These are phyloP conservation scores for Meredithiella fracta DNA, from an alignment of 2,329 filamentous ascomycete genomes.

Conservation along the genomic window DNA sequence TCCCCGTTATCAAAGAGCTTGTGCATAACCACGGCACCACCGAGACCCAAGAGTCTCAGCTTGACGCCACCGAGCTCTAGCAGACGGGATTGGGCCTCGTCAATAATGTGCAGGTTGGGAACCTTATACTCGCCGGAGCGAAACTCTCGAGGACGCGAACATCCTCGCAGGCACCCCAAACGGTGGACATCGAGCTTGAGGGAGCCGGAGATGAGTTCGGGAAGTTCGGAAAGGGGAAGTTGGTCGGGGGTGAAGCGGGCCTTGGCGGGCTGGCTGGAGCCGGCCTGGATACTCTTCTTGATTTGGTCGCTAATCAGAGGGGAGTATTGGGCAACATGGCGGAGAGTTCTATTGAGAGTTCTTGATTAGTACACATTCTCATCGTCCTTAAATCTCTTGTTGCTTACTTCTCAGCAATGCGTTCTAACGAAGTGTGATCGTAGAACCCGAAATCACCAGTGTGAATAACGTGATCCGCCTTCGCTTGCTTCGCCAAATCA, in stretches of 20 bases:
- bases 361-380: background rate
- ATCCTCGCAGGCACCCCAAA: conserved; percentile 98
- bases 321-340: conserved; percentile 97
- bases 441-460: conserved; percentile 99
- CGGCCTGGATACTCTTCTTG: conserved; percentile 49
- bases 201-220: conserved; percentile 72
- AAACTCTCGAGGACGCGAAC: conserved; percentile 92
- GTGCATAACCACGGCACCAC: conserved; percentile 97
- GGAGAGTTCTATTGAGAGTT: conserved; percentile 55
- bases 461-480: conserved; percentile 94
- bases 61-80: conserved; percentile 92
- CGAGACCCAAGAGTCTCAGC: conserved; percentile 79
- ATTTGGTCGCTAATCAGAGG: conserved; percentile 70
- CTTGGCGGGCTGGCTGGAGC: conserved; percentile 65
- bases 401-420: conserved; percentile 90
- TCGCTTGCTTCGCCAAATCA: conserved; percentile 84
- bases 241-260: conserved; percentile 65
- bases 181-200: conserved; percentile 90
- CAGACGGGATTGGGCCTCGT: conserved; percentile 90
- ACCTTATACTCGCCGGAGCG: conserved; percentile 96
- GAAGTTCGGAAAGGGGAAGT: conserved; percentile 81
- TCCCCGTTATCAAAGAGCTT: conserved; percentile 99
- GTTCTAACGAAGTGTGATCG: conserved; percentile 84
- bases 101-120: conserved; percentile 91
- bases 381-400: background rate